Evolutionary conservation across 2,329 filamentous ascomycete species (phyloP).

Genomic region (Nemania abortiva): DNA sequence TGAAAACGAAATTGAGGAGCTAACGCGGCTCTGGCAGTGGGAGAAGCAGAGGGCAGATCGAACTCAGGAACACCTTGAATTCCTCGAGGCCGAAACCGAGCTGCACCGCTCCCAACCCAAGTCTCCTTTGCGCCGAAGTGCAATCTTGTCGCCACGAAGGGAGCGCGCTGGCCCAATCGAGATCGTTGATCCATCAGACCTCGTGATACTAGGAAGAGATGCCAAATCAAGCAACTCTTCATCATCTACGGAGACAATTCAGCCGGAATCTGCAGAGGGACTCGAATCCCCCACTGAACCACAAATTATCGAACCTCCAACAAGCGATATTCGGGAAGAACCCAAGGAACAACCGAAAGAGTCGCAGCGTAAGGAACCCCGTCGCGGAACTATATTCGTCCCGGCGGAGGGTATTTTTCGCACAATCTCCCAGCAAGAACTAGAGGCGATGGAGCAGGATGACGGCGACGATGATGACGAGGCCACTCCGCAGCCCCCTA

Average conservation of each 20-base stretch:
- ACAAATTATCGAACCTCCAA: conserved; percentile 47
- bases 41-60: conserved; percentile 73
- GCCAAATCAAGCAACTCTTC: conserved; percentile 31
- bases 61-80: conserved; percentile 79
- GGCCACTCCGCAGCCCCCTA: conserved; percentile 50
- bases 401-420: conserved; percentile 73
- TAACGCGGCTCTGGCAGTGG: conserved; percentile 66
- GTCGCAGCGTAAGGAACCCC: conserved; percentile 52
- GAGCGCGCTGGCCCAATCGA: conserved; percentile 53
- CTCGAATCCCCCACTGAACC: conserved; percentile 37
- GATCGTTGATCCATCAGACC: conserved; percentile 58
- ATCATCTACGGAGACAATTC: conserved; percentile 50
- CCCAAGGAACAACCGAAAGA: conserved; percentile 41
- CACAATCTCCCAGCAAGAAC: conserved; percentile 67
- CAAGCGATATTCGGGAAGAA: conserved; percentile 40
- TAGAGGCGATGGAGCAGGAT: conserved; percentile 57
- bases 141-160: conserved; percentile 50
- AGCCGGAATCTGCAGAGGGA: conserved; percentile 34
- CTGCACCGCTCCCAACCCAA: conserved; percentile 74
- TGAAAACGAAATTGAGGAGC: conserved; percentile 70
- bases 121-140: conserved; percentile 49
- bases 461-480: conserved; percentile 39
- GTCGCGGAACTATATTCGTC: conserved; percentile 68
- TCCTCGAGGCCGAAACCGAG: conserved; percentile 79
- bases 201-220: conserved; percentile 57